phyloP scores from a whole-genome alignment of 164 flowering plant species.

The Protea cynaroides region DNA sequence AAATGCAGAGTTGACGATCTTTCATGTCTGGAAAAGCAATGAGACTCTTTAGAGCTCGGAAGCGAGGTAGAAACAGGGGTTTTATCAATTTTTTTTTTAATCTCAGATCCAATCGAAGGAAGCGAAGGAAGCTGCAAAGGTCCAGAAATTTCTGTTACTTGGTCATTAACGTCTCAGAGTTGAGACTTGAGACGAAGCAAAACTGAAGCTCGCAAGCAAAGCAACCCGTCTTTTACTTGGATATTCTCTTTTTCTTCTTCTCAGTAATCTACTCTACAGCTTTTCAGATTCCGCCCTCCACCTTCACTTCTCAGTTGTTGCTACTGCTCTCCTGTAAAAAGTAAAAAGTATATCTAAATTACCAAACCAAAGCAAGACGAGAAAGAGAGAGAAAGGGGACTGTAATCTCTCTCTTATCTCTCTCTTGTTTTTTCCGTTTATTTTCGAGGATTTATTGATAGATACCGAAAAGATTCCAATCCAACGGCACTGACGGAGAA shows the following conservation, averaged over 20 bases:
- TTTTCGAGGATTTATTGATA: no score
- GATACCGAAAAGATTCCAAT: no score
- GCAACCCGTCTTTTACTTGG: slow-evolving; percentile 5
- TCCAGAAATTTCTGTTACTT: slow-evolving; percentile 5
- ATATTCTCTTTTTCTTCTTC: background rate
- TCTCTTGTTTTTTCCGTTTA: no score
- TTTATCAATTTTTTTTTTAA: background rate
- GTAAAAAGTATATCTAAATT: no score
- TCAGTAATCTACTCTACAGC: background rate
- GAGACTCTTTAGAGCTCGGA: slow-evolving; percentile 7
- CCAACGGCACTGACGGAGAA: no score
- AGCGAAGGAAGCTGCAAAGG: background rate
- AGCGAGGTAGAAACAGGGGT: background rate
- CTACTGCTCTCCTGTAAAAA: no score
- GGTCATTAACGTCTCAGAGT: slow-evolving; percentile 13
- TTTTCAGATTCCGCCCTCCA: no score
- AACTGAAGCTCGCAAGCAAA: slow-evolving; percentile 28
- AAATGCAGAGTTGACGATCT: slow-evolving; percentile 19
- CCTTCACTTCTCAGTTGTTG: background rate
- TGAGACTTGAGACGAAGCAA: background rate
- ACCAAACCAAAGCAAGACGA: no score
- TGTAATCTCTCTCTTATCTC: no score
- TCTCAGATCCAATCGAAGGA: slow-evolving; percentile 47
- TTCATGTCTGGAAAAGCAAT: slow-evolving; percentile 18
- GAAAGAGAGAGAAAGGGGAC: background rate